Conservation (phyloP, 2,329 filamentous ascomycete species). For the Paraphaeosphaeria sporulosa region DNA sequence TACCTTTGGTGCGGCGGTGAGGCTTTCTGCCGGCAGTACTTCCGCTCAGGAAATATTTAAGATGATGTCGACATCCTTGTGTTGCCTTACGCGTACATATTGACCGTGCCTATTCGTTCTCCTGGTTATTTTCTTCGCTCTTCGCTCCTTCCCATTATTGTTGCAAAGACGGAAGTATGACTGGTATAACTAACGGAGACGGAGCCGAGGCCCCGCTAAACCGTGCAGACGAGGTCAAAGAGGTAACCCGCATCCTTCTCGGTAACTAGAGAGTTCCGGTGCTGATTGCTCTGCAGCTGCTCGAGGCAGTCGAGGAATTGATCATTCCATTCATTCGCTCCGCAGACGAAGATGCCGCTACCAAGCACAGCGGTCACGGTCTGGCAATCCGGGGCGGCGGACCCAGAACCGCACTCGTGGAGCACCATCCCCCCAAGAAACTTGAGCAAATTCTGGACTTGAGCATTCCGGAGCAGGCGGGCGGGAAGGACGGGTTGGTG, state of each 20-base stretch:
- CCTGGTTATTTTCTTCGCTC: background rate
- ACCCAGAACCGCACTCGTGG: slow-evolving; percentile 53
- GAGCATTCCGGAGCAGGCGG: slow-evolving; percentile 43
- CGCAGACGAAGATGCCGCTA: slow-evolving; percentile 70
- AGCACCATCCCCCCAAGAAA: slow-evolving; percentile 54
- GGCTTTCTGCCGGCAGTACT: slow-evolving; percentile 26
- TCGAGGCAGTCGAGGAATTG: slow-evolving; percentile 69
- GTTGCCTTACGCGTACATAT: background rate
- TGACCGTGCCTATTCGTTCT: background rate
- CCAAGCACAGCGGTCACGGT: slow-evolving; percentile 64
- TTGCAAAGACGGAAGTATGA: background rate
- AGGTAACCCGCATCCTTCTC: slow-evolving; percentile 32
- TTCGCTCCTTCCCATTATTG: background rate
- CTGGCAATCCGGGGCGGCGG: slow-evolving; percentile 69
- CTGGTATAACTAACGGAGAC: slow-evolving; percentile 14
- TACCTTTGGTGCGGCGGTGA: slow-evolving; percentile 36
- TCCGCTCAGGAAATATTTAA: slow-evolving; percentile 14
- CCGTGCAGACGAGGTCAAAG: slow-evolving; percentile 49
- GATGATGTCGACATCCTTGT: slow-evolving; percentile 21
- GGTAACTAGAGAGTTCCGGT: slow-evolving; percentile 5
- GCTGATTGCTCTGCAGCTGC: slow-evolving; percentile 60
- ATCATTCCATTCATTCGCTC: slow-evolving; percentile 74
- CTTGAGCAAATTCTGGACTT: slow-evolving; percentile 51
- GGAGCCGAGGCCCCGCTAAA: slow-evolving; percentile 34
- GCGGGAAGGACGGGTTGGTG: slow-evolving; percentile 54